Evolutionary conservation across 2,329 filamentous ascomycete genomes (phyloP), one percentile per base, ranked within the genome.

Genomic region (Aureobasidium namibiae): DNA sequence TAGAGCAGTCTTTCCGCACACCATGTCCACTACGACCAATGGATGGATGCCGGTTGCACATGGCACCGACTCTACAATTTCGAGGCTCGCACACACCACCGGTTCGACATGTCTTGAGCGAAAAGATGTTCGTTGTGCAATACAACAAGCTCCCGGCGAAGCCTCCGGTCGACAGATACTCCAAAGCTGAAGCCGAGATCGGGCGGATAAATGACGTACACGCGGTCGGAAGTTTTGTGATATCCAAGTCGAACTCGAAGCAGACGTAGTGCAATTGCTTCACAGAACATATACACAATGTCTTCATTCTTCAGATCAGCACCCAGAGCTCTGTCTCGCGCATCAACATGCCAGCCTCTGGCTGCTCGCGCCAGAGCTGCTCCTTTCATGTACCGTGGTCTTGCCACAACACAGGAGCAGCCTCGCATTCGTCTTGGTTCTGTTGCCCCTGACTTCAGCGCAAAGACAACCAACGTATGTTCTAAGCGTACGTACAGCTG

Each of bases 371-470:
- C 61, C 65, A 45, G 69, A 46, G 59, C 64, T 13, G 46, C 64
- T 45, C 66, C 67, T 29, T 65, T 70, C 52, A 64, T 74, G 62
- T 70, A 74, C 61, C 72, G 74, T 63, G 69, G 67, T 39, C 63
- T 75, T 29, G 66, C 69, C 31, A 70, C 71, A 29, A 69, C 73
- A 21, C 66, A 70, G 42, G 67, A 67, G 58, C 67, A 71, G 68
- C 75, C 75, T 29, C 71, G 75, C 42, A 66, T 78, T 33, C 72
- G 76, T 23, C 67, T 79, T 41, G 76, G 76, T 33, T 74, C 74
- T 7, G 60, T 64, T 83, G 89, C 89, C 66, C 89, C 89, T 69
- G 91, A 92, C 80, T 94, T 94, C 81, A 76, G 88, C 76, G 89
- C 88, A 69, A 85, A 92, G 65, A 92, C 88, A 63, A 92, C 89